Base-by-base conservation (phyloP, 1,139 yeast species). In the Geotrichum citri-aurantii region DNA sequence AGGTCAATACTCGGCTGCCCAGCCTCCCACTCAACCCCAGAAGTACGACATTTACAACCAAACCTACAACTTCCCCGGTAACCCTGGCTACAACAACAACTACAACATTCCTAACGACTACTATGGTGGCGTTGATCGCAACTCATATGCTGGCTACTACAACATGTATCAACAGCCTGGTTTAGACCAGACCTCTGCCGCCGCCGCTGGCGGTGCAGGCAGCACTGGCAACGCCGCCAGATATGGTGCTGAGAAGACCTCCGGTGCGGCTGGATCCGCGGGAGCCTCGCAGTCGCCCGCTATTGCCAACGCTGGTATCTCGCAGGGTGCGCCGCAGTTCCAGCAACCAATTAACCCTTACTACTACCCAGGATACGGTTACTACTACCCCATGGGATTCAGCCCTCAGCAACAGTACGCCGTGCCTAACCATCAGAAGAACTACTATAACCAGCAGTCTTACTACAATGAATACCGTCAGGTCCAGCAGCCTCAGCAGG, bases 361-460 rank as follows among this genome's bases (percentile, higher is more conserved):
- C 44, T 63, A 62, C 65, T 66, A 64, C 62, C 63, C 44, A 4
- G 44, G 44, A 8, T 37, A 37, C 19, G 44, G 70, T 70, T 69
- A 68, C 63, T 68, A 69, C 61, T 70, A 68, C 64, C 63, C 65
- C 52, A 66, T 64, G 57, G 66, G 65, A 17, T 37, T 37, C 29
- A 65, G 65, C 59, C 71, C 69, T 26, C 69, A 64, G 37, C 66
- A 66, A 48, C 66, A 63, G 49, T 66, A 64, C 55, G 50, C 51
- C 44, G 44, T 21, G 11, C 63, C 65, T 40, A 62, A 59, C 44
- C 66, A 65, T 50, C 68, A 66, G 52, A 68, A 68, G 66, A 64
- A 64, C 53, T 68, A 64, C 60, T 67, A 59, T 62, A 61, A 65
- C 60, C 68, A 65, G 57, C 68, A 63, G 54, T 61, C 62, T 17